A percentile compares a stretch with the other conserved stretches of the same genome.
These are phyloP conservation scores for Boletus rubropictus DNA, from an alignment of 768 basidiomycete genomes.

Conservation along the genomic window DNA sequence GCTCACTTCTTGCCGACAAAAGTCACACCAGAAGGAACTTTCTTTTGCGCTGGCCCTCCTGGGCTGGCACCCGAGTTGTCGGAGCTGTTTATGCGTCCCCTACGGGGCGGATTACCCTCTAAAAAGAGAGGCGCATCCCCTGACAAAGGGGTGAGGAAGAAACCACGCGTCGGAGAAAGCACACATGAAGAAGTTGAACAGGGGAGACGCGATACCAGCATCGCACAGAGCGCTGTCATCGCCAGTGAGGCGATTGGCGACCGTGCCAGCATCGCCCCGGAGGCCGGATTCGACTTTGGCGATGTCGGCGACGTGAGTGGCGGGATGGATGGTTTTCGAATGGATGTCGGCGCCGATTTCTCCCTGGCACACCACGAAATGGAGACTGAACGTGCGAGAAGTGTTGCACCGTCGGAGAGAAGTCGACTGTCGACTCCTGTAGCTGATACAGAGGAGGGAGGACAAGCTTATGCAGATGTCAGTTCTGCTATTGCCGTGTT, in stretches of 20 bases:
- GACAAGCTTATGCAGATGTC: constrained; percentile 63
- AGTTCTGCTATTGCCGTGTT: constrained; percentile 79
- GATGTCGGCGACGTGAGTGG: constrained; percentile 54
- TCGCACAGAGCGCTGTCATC: constrained; percentile 55
- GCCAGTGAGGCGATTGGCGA: constrained; percentile 52
- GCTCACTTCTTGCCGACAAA: constrained; percentile 83
- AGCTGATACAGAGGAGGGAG: constrained; percentile 54
- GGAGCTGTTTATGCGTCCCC: constrained; percentile 78
- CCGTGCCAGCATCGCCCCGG: constrained; percentile 48
- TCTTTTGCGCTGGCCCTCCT: constrained; percentile 81
- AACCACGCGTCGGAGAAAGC: constrained; percentile 50
- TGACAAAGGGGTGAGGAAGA: constrained; percentile 53
- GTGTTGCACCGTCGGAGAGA: constrained; percentile 48
- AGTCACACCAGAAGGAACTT: constrained; percentile 61
- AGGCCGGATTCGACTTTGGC: constrained; percentile 56
- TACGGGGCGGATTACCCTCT: constrained; percentile 40
- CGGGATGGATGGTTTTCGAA: constrained; percentile 62
- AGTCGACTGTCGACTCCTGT: constrained; percentile 67
- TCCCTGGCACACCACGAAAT: constrained; percentile 27
- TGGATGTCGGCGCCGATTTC: constrained; percentile 55
- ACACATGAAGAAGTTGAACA: constrained; percentile 58
- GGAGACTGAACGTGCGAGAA: constrained; percentile 39
- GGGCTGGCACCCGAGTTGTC: constrained; percentile 77
- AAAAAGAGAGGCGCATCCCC: constrained; percentile 60
- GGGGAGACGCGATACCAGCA: constrained; percentile 59